These are phyloP conservation scores for Tulasnella sp. DNA, from an alignment of 768 basidiomycete genomes.

Conservation along the genomic window DNA sequence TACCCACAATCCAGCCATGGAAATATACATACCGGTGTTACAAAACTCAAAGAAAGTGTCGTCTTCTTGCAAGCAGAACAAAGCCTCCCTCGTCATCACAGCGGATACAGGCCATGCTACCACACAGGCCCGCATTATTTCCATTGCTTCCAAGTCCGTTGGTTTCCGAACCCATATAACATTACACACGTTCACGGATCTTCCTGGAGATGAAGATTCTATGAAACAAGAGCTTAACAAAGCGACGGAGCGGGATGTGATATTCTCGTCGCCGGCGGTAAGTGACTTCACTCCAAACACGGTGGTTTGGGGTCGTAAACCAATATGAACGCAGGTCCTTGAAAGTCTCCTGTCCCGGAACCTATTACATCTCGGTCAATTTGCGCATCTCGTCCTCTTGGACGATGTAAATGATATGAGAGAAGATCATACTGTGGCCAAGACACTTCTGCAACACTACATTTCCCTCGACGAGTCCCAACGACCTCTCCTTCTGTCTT, in stretches of 20 bases:
- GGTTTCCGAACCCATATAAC: neutral
- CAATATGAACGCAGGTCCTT: neutral
- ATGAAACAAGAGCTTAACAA: neutral
- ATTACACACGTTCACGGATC: neutral
- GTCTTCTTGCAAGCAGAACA: neutral
- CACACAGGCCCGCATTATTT: neutral
- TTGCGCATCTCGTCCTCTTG: neutral
- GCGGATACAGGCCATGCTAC: neutral
- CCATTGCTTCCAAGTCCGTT: neutral
- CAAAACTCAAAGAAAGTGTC: neutral
- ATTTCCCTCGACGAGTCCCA: neutral
- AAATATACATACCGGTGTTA: neutral
- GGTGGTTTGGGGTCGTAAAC: neutral
- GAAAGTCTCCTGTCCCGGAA: neutral
- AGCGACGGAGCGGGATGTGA: neutral
- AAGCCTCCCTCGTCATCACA: neutral
- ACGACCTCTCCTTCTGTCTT: constrained; percentile 5
- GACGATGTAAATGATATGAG: neutral
- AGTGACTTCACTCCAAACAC: neutral
- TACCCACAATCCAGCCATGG: neutral
- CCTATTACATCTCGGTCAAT: neutral
- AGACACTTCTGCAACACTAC: neutral
- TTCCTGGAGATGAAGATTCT: neutral
- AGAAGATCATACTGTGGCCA: neutral
- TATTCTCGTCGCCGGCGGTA: neutral